Conservation (phyloP, 768 basidiomycete genomes). For the Auricularia sp. region DNA sequence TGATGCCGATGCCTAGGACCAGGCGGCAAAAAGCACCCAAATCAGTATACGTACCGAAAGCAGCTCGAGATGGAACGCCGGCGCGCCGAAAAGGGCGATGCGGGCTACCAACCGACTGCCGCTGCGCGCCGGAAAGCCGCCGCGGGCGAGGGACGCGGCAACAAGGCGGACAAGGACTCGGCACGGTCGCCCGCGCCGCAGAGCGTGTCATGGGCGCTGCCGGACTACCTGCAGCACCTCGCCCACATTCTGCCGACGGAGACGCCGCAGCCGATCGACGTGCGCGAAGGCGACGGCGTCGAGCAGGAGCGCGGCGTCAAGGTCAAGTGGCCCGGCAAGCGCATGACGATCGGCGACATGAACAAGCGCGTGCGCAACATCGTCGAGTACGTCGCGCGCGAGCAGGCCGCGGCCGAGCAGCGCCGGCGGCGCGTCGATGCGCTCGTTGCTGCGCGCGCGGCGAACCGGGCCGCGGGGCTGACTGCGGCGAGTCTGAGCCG, state of each 20-base stretch:
- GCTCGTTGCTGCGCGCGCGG: conserved; percentile 26
- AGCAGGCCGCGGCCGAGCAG: conserved; percentile 68
- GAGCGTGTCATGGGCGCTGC: conserved; percentile 65
- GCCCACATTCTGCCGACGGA: conserved; percentile 73
- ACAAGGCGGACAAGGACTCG: background rate
- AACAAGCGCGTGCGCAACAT: conserved; percentile 85
- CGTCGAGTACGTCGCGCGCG: conserved; percentile 88
- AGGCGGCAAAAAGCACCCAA: conserved; percentile 29
- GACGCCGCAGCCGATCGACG: conserved; percentile 61
- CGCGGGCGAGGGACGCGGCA: background rate
- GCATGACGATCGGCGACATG: conserved; percentile 96
- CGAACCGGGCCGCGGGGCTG: background rate
- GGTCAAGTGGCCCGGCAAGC: conserved; percentile 87
- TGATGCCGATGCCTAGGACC: conserved; percentile 18
- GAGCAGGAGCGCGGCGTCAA: conserved; percentile 64
- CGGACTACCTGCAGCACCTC: conserved; percentile 86
- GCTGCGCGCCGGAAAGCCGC: conserved; percentile 22
- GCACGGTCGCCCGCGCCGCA: background rate
- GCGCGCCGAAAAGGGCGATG: conserved; percentile 20
- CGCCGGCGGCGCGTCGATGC: conserved; percentile 60
- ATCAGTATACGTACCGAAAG: conserved; percentile 37
- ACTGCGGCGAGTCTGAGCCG: background rate
- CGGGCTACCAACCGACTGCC: conserved; percentile 17
- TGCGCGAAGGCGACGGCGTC: conserved; percentile 35
- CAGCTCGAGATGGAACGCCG: conserved; percentile 11